phyloP scores from a whole-genome alignment of 768 basidiomycete genomes.

The Pleurotus pulmonarius region DNA sequence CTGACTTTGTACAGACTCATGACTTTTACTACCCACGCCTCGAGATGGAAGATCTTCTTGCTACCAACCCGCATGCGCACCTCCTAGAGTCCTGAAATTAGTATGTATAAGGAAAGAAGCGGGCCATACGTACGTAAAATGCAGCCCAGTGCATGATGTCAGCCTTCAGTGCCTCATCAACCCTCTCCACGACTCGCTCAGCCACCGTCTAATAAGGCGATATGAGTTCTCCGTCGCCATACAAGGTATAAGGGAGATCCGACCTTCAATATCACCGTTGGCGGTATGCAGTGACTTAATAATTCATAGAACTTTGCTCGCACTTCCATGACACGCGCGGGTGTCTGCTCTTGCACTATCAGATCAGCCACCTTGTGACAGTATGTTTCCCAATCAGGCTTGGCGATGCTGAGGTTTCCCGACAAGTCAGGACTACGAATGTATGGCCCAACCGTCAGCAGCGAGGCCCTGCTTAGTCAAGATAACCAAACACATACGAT shows the following conservation, averaged over 20 bases:
- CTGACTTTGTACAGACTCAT: constrained; percentile 87
- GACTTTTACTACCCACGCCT: constrained; percentile 95
- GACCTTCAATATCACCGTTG: constrained; percentile 88
- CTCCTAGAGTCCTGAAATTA: constrained; percentile 50
- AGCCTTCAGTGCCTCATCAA: constrained; percentile 86
- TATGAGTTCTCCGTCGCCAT: neutral
- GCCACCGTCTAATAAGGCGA: constrained; percentile 71
- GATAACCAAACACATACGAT: constrained; percentile 50
- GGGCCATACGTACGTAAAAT: constrained; percentile 67
- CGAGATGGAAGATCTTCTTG: constrained; percentile 91
- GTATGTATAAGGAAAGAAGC: neutral
- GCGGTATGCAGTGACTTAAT: constrained; percentile 94
- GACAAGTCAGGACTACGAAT: constrained; percentile 70
- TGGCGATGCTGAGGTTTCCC: constrained; percentile 77
- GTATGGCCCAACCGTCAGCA: neutral
- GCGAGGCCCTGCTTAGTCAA: neutral
- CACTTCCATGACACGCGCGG: constrained; percentile 87
- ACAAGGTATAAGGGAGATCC: constrained; percentile 12
- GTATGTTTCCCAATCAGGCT: constrained; percentile 99
- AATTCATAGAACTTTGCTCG: constrained; percentile 93
- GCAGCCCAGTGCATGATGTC: constrained; percentile 99
- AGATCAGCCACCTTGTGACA: constrained; percentile 89
- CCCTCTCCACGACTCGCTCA: constrained; percentile 78
- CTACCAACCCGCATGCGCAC: constrained; percentile 90
- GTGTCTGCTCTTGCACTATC: constrained; percentile 87